Percentiles rank a stretch among this genome's conserved stretches.
These are phyloP conservation scores for Aspergillus carlsbadensis DNA, from an alignment of 495 filamentous ascomycete genomes.

Conservation along the genomic window DNA sequence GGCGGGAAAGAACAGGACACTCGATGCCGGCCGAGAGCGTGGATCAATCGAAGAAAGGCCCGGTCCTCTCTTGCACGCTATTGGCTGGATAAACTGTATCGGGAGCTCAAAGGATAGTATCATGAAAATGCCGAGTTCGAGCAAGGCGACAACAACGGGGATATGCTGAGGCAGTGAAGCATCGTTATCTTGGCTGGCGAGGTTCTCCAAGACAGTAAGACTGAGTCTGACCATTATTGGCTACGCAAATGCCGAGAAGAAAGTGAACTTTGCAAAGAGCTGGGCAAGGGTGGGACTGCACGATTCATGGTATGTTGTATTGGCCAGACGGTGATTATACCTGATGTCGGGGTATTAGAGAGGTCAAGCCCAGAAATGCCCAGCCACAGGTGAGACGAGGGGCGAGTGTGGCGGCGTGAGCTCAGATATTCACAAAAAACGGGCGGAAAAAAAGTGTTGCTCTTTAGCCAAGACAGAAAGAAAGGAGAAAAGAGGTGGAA, in stretches of 20 bases:
- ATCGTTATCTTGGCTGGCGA: conserved; percentile 1
- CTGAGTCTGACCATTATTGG: not conserved
- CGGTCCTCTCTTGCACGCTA: not conserved
- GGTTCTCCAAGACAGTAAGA: not conserved
- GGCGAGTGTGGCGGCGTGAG: not conserved
- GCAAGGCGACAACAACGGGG: not conserved
- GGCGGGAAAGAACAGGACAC: no score
- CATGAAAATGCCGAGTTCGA: not conserved
- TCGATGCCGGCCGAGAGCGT: no score
- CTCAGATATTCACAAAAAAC: no score
- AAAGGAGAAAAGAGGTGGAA: not conserved
- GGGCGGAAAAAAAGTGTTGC: no score
- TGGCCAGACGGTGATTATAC: not conserved
- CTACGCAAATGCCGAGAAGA: not conserved
- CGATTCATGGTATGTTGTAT: not conserved
- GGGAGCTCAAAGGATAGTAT: not conserved
- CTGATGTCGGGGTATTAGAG: not conserved
- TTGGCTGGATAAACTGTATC: not conserved
- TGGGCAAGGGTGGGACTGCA: not conserved
- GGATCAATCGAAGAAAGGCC: no score
- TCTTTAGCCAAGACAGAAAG: no score
- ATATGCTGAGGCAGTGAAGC: not conserved
- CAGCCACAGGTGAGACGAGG: conserved; percentile 4
- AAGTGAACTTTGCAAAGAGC: not conserved
- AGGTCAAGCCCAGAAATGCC: not conserved